Base-by-base conservation (phyloP, 1,284 basidiomycete genomes). In the Puccinia polysora region DNA sequence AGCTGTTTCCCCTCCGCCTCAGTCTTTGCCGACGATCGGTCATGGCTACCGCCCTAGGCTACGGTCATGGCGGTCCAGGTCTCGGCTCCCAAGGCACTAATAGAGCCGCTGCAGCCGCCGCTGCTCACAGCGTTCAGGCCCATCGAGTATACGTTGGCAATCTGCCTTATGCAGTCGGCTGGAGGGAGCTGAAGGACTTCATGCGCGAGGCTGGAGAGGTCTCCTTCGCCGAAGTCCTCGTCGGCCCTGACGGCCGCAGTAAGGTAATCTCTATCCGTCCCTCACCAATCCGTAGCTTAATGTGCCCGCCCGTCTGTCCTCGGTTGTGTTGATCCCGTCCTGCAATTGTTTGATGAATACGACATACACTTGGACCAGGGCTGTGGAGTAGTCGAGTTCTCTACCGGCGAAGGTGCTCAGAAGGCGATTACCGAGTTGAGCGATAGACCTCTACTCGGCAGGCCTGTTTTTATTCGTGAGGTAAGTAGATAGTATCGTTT, bases 401-500 rank as follows among this genome's bases (percentile, higher is more conserved):
- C 86, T 34, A 88, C 86, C 18, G 83, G 84, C 64, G 92, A 95
- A 78, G 91, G 95, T 75, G 84, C 90, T 6, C 89, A 91, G 79
- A 85, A 89, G 38, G 87, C 92, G 4, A 88, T 95, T 74, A 85
- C 87, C 32, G 91, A 94, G 78, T 83, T 96, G 40, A 90, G 89
- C 14, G 94, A 98, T 80, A 87, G 88, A 74, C 82, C 87, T 8
- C 85, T 97, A 36, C 85, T 97, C 28, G 92, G 95, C 32, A 87
- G 95, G 52, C 90, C 91, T 3, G 89, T 97, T 56, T 97, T 97
- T 81, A 91, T 98, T 76, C 89, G 94, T 75, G 94, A 97, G 85
- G 94, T 96, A 53, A 65, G 82, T 49, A n/a, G n/a, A n/a, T n/a
- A n/a, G n/a, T n/a, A n/a, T n/a, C n/a, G n/a, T n/a, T 52, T 25